A percentile compares a stretch with the other conserved stretches of the same genome.
Evolutionary conservation across 75 land plant genomes (phyloP).

Genomic region (Adiantum capillusveneris): DNA sequence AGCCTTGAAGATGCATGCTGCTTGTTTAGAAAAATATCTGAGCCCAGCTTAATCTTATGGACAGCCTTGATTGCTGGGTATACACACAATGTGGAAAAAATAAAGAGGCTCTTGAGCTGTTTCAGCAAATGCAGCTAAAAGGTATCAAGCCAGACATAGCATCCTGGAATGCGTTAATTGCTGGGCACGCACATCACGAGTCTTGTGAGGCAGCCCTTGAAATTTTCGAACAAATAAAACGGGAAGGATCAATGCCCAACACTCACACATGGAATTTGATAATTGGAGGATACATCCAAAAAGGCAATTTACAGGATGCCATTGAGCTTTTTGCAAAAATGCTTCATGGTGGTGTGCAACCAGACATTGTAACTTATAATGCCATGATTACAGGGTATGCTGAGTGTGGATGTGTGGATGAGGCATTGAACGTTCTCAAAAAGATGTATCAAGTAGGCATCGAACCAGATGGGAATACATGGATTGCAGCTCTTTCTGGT

Average conservation of each 20-base stretch:
- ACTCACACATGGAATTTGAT: no score
- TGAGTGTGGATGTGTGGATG: slow-evolving; percentile 1
- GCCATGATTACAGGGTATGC: slow-evolving; percentile 16
- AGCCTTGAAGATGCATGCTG: not conserved
- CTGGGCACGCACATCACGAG: no score
- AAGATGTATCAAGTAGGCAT: not conserved
- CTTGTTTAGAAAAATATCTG: slow-evolving; percentile 12
- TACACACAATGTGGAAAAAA: slow-evolving; percentile 9
- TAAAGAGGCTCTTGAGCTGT: slow-evolving; percentile 10
- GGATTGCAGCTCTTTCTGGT: not conserved
- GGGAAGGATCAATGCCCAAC: no score
- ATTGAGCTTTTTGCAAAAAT: no score
- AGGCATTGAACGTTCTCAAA: slow-evolving; percentile 7
- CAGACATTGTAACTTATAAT: slow-evolving; percentile 24
- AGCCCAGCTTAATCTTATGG: no score
- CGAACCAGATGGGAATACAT: not conserved
- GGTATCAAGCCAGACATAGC: no score
- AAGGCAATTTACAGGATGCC: no score
- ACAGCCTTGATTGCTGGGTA: slow-evolving; percentile 16
- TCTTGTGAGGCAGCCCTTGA: no score
- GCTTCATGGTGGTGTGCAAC: not conserved
- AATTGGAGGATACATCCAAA: no score
- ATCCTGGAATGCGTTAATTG: no score
- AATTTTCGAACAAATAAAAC: no score
- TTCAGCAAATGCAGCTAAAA: slow-evolving; percentile 11